A percentile compares a stretch with the other conserved stretches of the same genome.
phyloP scores from a whole-genome alignment of 495 filamentous ascomycete species.

The Penicillium riverlandense region DNA sequence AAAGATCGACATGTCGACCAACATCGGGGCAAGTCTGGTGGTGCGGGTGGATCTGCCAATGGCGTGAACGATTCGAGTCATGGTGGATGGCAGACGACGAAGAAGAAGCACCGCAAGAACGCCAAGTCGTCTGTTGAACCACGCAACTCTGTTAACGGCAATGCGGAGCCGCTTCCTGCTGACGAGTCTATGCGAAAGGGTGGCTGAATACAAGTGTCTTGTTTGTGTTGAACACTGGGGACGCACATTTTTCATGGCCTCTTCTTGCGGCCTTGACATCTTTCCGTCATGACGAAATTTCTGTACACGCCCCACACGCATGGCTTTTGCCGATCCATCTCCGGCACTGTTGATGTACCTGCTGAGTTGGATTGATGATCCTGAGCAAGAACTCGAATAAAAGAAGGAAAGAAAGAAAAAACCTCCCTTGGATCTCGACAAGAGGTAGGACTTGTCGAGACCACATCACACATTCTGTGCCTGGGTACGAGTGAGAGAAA shows the following conservation, averaged over 20 bases:
- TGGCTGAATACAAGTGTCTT: slow-evolving; percentile 24
- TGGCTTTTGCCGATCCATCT: too few species aligned
- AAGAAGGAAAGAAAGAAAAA: too few species aligned
- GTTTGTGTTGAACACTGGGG: not conserved
- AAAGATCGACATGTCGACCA: slow-evolving; percentile 26
- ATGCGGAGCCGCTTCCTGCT: slow-evolving; percentile 36
- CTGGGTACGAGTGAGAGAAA: not conserved
- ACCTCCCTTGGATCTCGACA: too few species aligned
- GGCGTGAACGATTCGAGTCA: slow-evolving; percentile 15
- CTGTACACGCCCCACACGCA: too few species aligned
- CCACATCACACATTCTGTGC: too few species aligned
- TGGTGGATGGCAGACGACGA: slow-evolving; percentile 42
- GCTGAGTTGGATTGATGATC: too few species aligned
- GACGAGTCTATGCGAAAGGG: slow-evolving; percentile 46
- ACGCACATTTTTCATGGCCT: too few species aligned
- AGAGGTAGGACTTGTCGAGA: too few species aligned
- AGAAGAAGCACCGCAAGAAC: slow-evolving; percentile 40
- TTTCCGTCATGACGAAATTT: too few species aligned
- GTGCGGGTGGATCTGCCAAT: slow-evolving; percentile 7
- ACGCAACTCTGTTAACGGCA: slow-evolving; percentile 16
- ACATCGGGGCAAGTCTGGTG: slow-evolving; percentile 26
- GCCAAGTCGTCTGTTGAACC: slow-evolving; percentile 26
- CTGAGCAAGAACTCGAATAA: too few species aligned
- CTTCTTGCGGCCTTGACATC: too few species aligned
- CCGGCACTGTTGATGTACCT: too few species aligned